Base-by-base conservation (phyloP, 352 stramenopile genomes). In the Aphanomyces cochlioides region DNA sequence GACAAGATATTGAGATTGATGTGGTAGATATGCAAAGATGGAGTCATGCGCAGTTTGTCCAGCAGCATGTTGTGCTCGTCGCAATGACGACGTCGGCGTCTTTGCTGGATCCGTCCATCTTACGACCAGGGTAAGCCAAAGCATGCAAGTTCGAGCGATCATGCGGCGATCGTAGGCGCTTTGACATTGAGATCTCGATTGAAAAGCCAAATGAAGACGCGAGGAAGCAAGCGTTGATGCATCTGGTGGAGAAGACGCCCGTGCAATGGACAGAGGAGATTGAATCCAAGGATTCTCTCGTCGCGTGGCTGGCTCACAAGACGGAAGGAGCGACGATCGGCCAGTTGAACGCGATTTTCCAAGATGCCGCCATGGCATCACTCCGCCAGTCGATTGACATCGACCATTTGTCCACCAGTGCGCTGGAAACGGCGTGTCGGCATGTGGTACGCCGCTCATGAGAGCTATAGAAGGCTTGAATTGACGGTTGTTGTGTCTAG, bases 51-150 rank as follows among this genome's bases (percentile, higher is more conserved):
- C 80, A 78, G 3, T 93, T 93, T 66, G 75, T 95, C 41, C 88
- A 89, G 75, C 75, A 93, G 40, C 85, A 93, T 59, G 79, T 96
- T 12, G 84, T 95, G 38, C 85, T 96, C 41, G 78, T 96, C 10
- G 89, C 88, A 5, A 92, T 85, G 7, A 96, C 89, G 38, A 89
- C 78, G 12, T 61, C 80, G 28, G 93, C 90, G 48, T 75, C 83
- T 37, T 76, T 83, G 15, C 71, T 96, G n/a, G 89, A 96, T 70
- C 84, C 88, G 65, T 82, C 89, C 3, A 94, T 96, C 56, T 75
- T 96, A 56, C 87, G 89, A 53, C 87, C 89, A 21, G 89, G 89
- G 87, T 92, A 84, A 36, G 75, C 73, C 43, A n/a, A 50, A 7
- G 21, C 34, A 12, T 54, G 0, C 65, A 56, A 17, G 43, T 15